Base-by-base conservation (phyloP, 495 filamentous ascomycete genomes). In the Penicillium subrubescens region DNA sequence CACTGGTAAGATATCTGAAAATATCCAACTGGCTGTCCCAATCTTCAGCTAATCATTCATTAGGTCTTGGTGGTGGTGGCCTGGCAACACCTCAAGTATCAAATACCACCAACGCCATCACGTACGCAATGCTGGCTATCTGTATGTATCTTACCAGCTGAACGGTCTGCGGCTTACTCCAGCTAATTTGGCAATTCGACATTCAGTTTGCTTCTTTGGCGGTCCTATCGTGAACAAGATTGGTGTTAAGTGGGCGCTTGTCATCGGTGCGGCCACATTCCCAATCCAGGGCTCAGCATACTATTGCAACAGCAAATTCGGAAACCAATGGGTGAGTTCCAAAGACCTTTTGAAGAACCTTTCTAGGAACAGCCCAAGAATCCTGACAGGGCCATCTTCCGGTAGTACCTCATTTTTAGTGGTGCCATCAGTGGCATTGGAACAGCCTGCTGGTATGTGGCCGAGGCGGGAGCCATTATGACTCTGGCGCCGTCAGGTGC, bases 231-330 rank as follows among this genome's bases (percentile, higher is more conserved):
- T 75, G 43, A 75, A 75, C 60, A 75, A 75, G 25, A 60, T 75
- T n/a, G 72, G 72, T 5, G 68, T 75, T 39, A 75, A 75, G n/a
- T 75, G 72, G 72, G 70, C 72, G 12, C 43, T 75, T 0, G 70
- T 75, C 11, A 50, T 75, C 48, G 72, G 72, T 14, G 65, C 72
- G 10, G 61, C 71, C 63, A 72, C 72, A n/a, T 75, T 75, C 29
- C 72, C 72, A 3, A 75, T 75, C 23, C 64, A 75, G 31, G 72
- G 72, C 3, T 75, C 72, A 5, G 70, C 72, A 15, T 75, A 75
- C 44, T 75, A 75, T 46, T 75, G 72, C 54, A 75, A 75, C 34
- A 75, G 72, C 68, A 75, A 75, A 46, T 75, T 72, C 59, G 72
- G 72, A 10, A 71, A 71, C 34, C 70, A 75, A 64, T 75, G 72